Evolutionary conservation across 1,284 basidiomycete species (phyloP).

Genomic region (Irpex sp.): DNA sequence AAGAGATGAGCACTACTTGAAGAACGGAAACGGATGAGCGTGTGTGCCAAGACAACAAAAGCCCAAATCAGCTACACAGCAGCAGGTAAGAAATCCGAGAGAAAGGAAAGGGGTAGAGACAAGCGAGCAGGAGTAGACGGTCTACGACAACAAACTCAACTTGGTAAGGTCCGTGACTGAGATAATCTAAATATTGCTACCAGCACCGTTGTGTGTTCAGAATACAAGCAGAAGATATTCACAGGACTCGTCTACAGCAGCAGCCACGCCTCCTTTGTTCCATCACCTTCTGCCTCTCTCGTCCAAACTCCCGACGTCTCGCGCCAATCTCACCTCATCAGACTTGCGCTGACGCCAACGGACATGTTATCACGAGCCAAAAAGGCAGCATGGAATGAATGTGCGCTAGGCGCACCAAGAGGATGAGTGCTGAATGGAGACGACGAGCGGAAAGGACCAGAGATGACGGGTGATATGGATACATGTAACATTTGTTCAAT

Average conservation of each 20-base stretch:
- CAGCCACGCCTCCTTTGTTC: not conserved
- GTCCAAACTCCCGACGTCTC: not conserved
- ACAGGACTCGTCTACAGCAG: not conserved
- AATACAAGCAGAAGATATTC: not conserved
- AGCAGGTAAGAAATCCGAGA: not conserved
- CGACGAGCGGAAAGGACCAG: slow-evolving; percentile 2
- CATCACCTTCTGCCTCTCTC: not conserved
- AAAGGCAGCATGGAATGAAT: not conserved
- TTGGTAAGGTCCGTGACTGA: not conserved
- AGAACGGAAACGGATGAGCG: not conserved
- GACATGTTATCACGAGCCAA: not conserved
- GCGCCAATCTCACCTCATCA: not conserved
- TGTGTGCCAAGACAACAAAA: not conserved
- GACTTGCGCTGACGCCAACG: not conserved
- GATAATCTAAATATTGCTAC: slow-evolving; percentile 1
- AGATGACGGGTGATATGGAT: slow-evolving; percentile 15
- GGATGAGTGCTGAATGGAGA: slow-evolving; percentile 4
- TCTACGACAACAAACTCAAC: not conserved
- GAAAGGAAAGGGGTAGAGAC: not conserved
- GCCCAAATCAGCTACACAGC: not conserved
- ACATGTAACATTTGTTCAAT: slow-evolving; percentile 8
- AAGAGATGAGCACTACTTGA: not conserved
- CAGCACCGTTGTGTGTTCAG: not conserved
- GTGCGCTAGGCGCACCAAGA: slow-evolving; percentile 4
- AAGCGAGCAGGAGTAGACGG: not conserved